Percentiles rank a stretch among this genome's conserved stretches.
phyloP scores from a whole-genome alignment of 2,329 filamentous ascomycete genomes.

The Cladosporium cucumerinum region DNA sequence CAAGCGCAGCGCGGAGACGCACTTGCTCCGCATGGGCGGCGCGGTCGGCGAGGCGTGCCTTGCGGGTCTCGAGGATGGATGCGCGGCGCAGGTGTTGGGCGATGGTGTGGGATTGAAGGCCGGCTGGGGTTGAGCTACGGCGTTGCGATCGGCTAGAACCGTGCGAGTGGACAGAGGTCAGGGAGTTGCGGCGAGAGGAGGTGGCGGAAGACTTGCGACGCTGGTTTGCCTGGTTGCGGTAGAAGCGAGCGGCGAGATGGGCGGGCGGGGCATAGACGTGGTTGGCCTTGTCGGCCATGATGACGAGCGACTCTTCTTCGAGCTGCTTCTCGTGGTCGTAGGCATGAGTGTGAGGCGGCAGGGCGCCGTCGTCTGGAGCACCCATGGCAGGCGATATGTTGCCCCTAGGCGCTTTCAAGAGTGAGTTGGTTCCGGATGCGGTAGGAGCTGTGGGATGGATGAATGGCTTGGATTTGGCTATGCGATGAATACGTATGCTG shows the following conservation, averaged over 20 bases:
- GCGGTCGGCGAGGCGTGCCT: constrained; percentile 73
- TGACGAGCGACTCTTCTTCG: constrained; percentile 11
- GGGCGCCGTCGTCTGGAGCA: constrained; percentile 7
- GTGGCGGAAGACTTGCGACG: constrained; percentile 71
- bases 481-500: background rate
- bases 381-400: constrained; percentile 8
- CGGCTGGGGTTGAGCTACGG: constrained; percentile 36
- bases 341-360: background rate
- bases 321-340: constrained; percentile 9
- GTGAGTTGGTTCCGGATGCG: constrained; percentile 6
- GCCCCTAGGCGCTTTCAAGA: constrained; percentile 1
- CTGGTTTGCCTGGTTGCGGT: constrained; percentile 57
- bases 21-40: constrained; percentile 83
- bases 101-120: constrained; percentile 68
- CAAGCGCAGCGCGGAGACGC: constrained; percentile 68
- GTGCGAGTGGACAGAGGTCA: constrained; percentile 71
- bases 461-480: background rate
- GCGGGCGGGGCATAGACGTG: constrained; percentile 64
- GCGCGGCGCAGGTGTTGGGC: constrained; percentile 76
- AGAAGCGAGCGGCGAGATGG: constrained; percentile 75
- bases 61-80: constrained; percentile 76
- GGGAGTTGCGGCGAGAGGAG: constrained; percentile 74
- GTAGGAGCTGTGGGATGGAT: background rate
- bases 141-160: constrained; percentile 59
- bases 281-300: constrained; percentile 16